A percentile compares a stretch with the other conserved stretches of the same genome.
Conservation (phyloP, 73 alveolate genomes). For the Stentor roeselii region DNA sequence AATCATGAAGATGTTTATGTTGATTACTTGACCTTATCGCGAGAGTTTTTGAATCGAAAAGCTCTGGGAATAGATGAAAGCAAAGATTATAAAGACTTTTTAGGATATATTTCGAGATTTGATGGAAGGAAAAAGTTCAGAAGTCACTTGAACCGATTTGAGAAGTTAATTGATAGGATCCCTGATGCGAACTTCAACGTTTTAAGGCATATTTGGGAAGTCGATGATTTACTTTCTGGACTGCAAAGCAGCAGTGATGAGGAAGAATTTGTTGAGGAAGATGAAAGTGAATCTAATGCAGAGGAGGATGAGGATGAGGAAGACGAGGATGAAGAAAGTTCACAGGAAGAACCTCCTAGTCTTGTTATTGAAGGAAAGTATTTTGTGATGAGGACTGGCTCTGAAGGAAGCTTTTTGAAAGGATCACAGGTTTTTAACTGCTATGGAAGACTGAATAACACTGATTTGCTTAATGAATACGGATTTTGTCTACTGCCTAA, state of each 20-base stretch:
- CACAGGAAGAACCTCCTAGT: not conserved
- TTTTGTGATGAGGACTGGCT: slow-evolving; percentile 25
- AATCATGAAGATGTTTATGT: slow-evolving; percentile 27
- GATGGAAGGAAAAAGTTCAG: not conserved
- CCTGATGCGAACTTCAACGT: not conserved
- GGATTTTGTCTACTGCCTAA: slow-evolving; percentile 51
- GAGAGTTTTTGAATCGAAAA: not conserved
- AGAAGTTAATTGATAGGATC: not conserved
- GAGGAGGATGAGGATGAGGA: not conserved
- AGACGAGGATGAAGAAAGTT: not conserved
- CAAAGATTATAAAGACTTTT: slow-evolving; percentile 3
- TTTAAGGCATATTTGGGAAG: not conserved
- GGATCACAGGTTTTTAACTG: slow-evolving; percentile 46
- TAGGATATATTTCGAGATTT: not conserved
- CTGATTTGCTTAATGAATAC: slow-evolving; percentile 42
- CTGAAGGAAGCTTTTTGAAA: slow-evolving; percentile 31
- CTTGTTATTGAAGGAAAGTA: not conserved
- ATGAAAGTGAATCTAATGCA: not conserved
- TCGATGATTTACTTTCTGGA: not conserved
- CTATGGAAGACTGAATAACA: slow-evolving; percentile 51
- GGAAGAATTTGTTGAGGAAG: slow-evolving; percentile 1
- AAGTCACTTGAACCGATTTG: not conserved
- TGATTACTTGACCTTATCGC: slow-evolving; percentile 3
- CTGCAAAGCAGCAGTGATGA: slow-evolving; percentile 15
- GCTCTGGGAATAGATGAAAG: not conserved